Evolutionary conservation across 495 filamentous ascomycete genomes (phyloP).

Genomic region (Neurospora sp.): DNA sequence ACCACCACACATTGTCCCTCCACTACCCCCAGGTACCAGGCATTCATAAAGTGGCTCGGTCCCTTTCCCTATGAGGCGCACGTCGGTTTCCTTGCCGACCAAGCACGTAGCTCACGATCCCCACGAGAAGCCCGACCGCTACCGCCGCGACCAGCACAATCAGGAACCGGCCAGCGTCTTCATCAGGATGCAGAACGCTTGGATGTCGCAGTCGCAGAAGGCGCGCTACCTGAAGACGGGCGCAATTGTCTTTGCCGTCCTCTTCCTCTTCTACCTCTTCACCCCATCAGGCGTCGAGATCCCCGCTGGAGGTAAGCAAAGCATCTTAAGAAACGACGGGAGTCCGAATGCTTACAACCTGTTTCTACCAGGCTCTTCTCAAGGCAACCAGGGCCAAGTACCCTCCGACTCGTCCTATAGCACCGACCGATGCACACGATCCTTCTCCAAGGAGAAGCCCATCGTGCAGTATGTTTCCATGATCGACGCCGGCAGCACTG

Average conservation of each 20-base stretch:
- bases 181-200: slow-evolving; percentile 42
- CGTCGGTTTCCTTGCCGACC: slow-evolving; percentile 48
- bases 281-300: slow-evolving; percentile 45
- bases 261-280: slow-evolving; percentile 68
- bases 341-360: background rate
- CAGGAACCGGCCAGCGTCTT: slow-evolving; percentile 29
- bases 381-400: slow-evolving; percentile 32
- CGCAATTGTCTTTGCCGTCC: slow-evolving; percentile 60
- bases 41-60: background rate
- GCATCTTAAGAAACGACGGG: background rate
- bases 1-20: background rate
- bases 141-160: slow-evolving; percentile 28
- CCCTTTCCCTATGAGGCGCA: slow-evolving; percentile 41
- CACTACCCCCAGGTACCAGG: background rate
- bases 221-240: slow-evolving; percentile 76
- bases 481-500: slow-evolving; percentile 97
- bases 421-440: slow-evolving; percentile 68
- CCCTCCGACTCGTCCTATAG: slow-evolving; percentile 50
- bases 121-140: slow-evolving; percentile 48
- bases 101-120: slow-evolving; percentile 46
- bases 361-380: background rate
- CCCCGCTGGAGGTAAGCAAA: slow-evolving; percentile 30
- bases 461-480: slow-evolving; percentile 95
- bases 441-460: slow-evolving; percentile 75
- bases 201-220: slow-evolving; percentile 62